These are phyloP conservation scores for Tilletiaria anomala DNA, from an alignment of 1,284 basidiomycete species.

Conservation along the genomic window DNA sequence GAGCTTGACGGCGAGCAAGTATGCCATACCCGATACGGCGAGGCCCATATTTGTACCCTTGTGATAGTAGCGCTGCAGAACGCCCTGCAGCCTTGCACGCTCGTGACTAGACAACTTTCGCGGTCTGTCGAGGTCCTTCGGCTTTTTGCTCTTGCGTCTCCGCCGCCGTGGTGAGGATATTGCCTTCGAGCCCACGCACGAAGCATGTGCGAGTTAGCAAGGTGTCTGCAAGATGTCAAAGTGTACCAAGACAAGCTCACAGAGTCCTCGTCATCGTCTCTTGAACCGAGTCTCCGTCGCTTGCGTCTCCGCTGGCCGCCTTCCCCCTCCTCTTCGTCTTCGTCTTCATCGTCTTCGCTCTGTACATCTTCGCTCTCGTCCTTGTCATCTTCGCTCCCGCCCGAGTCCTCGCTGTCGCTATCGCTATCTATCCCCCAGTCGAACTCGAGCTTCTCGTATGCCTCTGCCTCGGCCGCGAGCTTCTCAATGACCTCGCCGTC, in stretches of 20 bases:
- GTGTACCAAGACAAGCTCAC: too few species aligned
- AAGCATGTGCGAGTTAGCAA: too few species aligned
- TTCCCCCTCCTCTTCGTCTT: constrained; percentile 39
- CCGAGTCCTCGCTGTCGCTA: constrained; percentile 48
- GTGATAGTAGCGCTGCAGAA: constrained; percentile 55
- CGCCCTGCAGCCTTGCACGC: too few species aligned
- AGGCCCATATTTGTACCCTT: constrained; percentile 77
- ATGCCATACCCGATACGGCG: constrained; percentile 74
- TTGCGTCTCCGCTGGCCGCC: constrained; percentile 46
- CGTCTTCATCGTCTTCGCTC: constrained; percentile 24
- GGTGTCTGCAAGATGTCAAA: too few species aligned
- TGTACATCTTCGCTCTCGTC: constrained; percentile 9
- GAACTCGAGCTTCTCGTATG: constrained; percentile 25
- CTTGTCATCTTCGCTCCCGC: constrained; percentile 38
- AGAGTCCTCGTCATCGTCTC: constrained; percentile 11
- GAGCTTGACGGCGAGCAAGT: constrained; percentile 71
- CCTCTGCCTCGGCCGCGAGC: constrained; percentile 19
- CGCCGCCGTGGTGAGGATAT: too few species aligned
- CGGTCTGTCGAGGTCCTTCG: too few species aligned
- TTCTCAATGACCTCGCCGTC: constrained; percentile 27
- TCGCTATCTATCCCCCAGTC: constrained; percentile 40
- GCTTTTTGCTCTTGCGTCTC: too few species aligned
- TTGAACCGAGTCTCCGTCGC: constrained; percentile 26
- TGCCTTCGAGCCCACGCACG: too few species aligned
- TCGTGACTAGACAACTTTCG: too few species aligned